phyloP scores from a whole-genome alignment of 2,329 filamentous ascomycete species.

The Penicillium sp. region DNA sequence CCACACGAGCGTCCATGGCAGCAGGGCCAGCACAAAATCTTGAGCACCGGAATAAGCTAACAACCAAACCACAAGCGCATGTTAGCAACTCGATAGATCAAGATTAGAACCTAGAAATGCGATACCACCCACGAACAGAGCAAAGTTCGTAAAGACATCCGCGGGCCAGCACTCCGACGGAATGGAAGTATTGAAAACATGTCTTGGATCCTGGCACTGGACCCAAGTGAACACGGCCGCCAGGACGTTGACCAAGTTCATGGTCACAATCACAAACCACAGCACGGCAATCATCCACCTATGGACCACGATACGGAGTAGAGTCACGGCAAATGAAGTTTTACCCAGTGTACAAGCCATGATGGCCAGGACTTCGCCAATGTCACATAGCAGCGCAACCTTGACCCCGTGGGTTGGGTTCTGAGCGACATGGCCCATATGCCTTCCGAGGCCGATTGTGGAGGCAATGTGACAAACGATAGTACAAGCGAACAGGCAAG shows the following conservation, averaged over 20 bases:
- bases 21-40: slow-evolving; percentile 40
- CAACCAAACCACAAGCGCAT: neutral
- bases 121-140: slow-evolving; percentile 26
- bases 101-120: neutral
- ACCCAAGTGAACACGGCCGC: slow-evolving; percentile 24
- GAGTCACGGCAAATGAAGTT: slow-evolving; percentile 43
- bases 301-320: slow-evolving; percentile 40
- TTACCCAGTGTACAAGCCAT: slow-evolving; percentile 46
- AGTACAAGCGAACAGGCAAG: slow-evolving; percentile 17
- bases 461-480: slow-evolving; percentile 22
- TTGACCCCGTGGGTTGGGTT: slow-evolving; percentile 18
- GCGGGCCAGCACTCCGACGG: slow-evolving; percentile 26
- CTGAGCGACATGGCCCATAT: slow-evolving; percentile 12
- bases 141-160: slow-evolving; percentile 24
- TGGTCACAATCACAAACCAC: slow-evolving; percentile 36
- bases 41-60: slow-evolving; percentile 27
- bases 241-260: slow-evolving; percentile 26
- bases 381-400: slow-evolving; percentile 22
- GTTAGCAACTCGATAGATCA: neutral
- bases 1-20: slow-evolving; percentile 43
- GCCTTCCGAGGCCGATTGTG: slow-evolving; percentile 15
- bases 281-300: slow-evolving; percentile 39
- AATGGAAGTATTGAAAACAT: slow-evolving; percentile 24
- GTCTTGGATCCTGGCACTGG: slow-evolving; percentile 26
- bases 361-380: slow-evolving; percentile 41